Evolutionary conservation across 306 rosid genomes (phyloP).

Genomic region (Purshia tridentata): DNA sequence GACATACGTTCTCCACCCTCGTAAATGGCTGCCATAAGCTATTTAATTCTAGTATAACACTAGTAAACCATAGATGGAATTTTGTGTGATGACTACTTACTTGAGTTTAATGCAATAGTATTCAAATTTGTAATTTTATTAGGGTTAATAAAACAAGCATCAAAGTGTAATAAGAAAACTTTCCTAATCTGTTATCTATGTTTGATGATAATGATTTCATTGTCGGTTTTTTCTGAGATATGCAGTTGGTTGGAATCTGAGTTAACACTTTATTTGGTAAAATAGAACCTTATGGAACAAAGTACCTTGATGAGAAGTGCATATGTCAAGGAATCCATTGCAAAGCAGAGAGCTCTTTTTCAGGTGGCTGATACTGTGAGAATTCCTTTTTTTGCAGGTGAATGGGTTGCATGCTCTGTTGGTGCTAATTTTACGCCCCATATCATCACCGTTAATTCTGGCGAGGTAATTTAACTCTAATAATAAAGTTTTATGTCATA

Average conservation of each 20-base stretch:
- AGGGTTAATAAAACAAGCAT: neutral
- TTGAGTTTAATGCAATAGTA: neutral
- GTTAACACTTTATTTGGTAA: neutral
- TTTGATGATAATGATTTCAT: neutral
- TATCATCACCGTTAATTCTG: conserved; percentile 80
- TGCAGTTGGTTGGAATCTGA: neutral
- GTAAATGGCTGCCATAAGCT: neutral
- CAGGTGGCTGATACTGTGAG: conserved; percentile 13
- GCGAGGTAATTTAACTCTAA: conserved; percentile 64
- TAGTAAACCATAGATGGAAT: neutral
- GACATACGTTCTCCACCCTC: neutral
- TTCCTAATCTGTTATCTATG: neutral
- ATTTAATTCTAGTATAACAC: neutral
- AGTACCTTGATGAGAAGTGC: neutral
- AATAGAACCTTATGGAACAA: neutral
- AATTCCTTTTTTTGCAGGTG: conserved; percentile 49
- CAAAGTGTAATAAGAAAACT: neutral
- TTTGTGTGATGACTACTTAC: neutral
- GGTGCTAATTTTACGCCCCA: conserved; percentile 95
- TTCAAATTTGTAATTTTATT: neutral
- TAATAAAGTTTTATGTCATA: conserved; percentile 13
- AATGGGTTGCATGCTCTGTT: conserved; percentile 85
- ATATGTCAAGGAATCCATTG: neutral
- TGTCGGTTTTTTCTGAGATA: neutral
- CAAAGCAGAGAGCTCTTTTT: neutral